A percentile compares a stretch with the other conserved stretches of the same genome.
These are phyloP conservation scores for Citrus hindsii DNA, from an alignment of 345 rosid genomes.

Conservation along the genomic window DNA sequence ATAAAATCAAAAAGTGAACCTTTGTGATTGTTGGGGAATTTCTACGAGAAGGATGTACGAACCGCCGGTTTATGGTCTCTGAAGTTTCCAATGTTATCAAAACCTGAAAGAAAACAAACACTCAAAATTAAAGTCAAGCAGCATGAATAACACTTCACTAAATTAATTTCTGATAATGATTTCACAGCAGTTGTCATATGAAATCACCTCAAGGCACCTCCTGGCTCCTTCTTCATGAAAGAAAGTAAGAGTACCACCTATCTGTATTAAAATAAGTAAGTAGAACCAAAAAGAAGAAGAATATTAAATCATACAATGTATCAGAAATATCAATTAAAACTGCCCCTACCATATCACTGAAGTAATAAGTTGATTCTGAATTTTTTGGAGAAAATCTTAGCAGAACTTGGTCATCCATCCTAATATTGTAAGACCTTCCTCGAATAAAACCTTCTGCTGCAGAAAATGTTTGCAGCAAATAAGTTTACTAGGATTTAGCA, in stretches of 20 bases:
- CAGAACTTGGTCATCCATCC: constrained; percentile 87
- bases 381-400: constrained; percentile 91
- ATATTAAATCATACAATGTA: neutral
- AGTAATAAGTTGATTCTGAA: constrained; percentile 87
- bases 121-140: constrained; percentile 19
- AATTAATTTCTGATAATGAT: neutral
- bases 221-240: constrained; percentile 83
- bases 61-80: constrained; percentile 66
- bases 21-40: constrained; percentile 82
- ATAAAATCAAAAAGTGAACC: constrained; percentile 30
- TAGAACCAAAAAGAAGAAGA: constrained; percentile 11
- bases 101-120: constrained; percentile 42
- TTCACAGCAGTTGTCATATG: constrained; percentile 1
- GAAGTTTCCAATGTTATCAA: constrained; percentile 79
- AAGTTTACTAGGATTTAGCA: constrained; percentile 31
- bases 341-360: constrained; percentile 76
- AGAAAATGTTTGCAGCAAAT: constrained; percentile 47
- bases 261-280: constrained; percentile 41
- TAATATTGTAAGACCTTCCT: constrained; percentile 96
- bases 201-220: constrained; percentile 91
- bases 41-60: constrained; percentile 82
- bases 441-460: constrained; percentile 93
- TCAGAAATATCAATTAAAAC: constrained; percentile 9
- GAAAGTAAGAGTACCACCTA: constrained; percentile 94
- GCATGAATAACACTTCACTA: neutral